phyloP scores from a whole-genome alignment of 2,329 filamentous ascomycete species.

The Fusarium bactridioides region DNA sequence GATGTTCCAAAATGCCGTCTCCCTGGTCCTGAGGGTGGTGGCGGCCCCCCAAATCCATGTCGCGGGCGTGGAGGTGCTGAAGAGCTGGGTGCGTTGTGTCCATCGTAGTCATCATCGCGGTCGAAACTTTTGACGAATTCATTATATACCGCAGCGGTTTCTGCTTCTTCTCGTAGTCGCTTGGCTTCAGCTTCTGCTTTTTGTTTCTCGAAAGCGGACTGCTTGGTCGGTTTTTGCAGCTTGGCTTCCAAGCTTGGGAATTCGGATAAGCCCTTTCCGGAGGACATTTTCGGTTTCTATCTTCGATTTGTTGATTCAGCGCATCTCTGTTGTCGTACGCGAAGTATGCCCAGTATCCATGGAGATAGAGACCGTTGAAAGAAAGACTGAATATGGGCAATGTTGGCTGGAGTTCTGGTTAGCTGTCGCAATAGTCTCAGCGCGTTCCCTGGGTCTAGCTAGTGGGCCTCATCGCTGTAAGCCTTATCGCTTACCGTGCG shows the following conservation, averaged over 20 bases:
- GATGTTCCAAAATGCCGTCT: constrained; percentile 73
- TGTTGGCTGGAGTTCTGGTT: not conserved
- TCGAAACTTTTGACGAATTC: constrained; percentile 87
- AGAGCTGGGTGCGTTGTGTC: constrained; percentile 11
- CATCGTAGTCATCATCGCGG: constrained; percentile 60
- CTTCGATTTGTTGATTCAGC: not conserved
- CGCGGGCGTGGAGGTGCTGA: constrained; percentile 34
- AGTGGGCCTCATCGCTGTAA: not conserved
- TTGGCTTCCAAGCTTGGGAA: constrained; percentile 81
- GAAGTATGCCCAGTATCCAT: not conserved
- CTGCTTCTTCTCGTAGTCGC: constrained; percentile 81
- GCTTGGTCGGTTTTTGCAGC: constrained; percentile 80
- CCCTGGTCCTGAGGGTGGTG: constrained; percentile 39
- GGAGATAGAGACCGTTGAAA: not conserved
- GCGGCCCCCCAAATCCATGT: constrained; percentile 41
- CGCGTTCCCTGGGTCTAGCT: not conserved
- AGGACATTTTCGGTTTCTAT: constrained; percentile 51
- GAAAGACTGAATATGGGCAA: not conserved
- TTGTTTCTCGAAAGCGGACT: constrained; percentile 87
- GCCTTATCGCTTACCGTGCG: not conserved
- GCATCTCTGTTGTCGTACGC: constrained; percentile 15
- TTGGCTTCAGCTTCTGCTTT: constrained; percentile 91
- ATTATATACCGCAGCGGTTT: constrained; percentile 85
- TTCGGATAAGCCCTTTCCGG: constrained; percentile 56
- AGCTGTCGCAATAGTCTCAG: constrained; percentile 4